Conservation (phyloP, 192 early-diverging fungal species). For the Gamsiella multidivaricata region DNA sequence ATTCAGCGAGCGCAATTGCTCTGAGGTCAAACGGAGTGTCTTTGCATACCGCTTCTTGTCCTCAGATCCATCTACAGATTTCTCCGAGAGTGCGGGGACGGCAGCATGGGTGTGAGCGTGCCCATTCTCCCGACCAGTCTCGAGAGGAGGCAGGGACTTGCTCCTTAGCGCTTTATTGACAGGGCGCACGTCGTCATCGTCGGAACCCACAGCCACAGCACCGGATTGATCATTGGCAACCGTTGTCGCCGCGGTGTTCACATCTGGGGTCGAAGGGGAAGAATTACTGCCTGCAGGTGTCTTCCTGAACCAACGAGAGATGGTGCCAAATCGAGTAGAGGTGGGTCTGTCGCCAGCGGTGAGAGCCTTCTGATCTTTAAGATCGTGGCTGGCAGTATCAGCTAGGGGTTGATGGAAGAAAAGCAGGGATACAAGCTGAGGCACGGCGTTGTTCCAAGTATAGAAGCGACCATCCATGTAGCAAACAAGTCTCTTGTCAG, state of each 20-base stretch:
- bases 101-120: constrained; percentile 28
- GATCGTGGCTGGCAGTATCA: constrained; percentile 25
- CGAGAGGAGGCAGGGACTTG: constrained; percentile 39
- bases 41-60: constrained; percentile 78
- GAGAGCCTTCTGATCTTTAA: constrained; percentile 38
- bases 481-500: constrained; percentile 49
- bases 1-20: constrained; percentile 84
- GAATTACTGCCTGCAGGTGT: constrained; percentile 17
- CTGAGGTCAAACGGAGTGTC: constrained; percentile 89
- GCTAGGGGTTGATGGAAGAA: constrained; percentile 68
- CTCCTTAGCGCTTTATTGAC: constrained; percentile 42
- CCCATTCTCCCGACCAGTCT: constrained; percentile 8
- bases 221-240: neutral
- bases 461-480: constrained; percentile 65
- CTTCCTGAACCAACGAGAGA: constrained; percentile 52
- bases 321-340: constrained; percentile 47
- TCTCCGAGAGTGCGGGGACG: constrained; percentile 29
- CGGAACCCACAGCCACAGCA: constrained; percentile 16
- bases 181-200: constrained; percentile 17
- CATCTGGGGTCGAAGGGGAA: constrained; percentile 21
- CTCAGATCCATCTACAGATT: neutral
- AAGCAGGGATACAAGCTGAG: constrained; percentile 67
- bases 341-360: constrained; percentile 32
- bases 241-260: neutral
- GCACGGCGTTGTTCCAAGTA: constrained; percentile 68